phyloP scores from a whole-genome alignment of 768 basidiomycete genomes.

The Sarcodon aspratus region DNA sequence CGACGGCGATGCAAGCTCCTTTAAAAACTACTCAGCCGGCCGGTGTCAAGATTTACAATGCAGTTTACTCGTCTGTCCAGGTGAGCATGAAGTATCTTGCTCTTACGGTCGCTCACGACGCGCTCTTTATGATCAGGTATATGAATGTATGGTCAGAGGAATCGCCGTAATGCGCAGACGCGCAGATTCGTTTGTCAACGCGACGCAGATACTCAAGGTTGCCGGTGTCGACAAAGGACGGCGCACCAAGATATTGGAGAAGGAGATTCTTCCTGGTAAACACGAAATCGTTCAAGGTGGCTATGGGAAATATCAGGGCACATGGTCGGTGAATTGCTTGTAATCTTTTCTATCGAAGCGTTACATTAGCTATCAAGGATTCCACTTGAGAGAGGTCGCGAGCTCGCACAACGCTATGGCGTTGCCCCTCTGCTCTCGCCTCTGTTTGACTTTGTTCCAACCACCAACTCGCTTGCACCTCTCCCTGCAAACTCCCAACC shows the following conservation, averaged over 20 bases:
- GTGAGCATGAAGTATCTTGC: slow-evolving; percentile 19
- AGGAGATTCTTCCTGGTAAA: slow-evolving; percentile 89
- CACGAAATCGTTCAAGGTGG: slow-evolving; percentile 99
- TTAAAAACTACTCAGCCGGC: slow-evolving; percentile 22
- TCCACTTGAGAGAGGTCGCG: slow-evolving; percentile 87
- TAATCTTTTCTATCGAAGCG: not conserved
- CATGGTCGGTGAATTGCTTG: slow-evolving; percentile 53
- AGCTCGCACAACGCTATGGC: slow-evolving; percentile 86
- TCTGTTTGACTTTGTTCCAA: slow-evolving; percentile 88
- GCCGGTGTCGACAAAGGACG: slow-evolving; percentile 96
- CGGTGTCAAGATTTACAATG: slow-evolving; percentile 82
- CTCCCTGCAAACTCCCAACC: slow-evolving; percentile 31
- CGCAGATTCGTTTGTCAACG: slow-evolving; percentile 93
- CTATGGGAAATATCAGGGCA: slow-evolving; percentile 98
- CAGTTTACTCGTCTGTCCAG: slow-evolving; percentile 86
- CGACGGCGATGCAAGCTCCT: slow-evolving; percentile 16
- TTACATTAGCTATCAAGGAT: slow-evolving; percentile 48
- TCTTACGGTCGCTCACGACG: slow-evolving; percentile 5
- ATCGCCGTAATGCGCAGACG: slow-evolving; percentile 98
- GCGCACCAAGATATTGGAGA: slow-evolving; percentile 93
- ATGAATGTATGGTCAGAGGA: slow-evolving; percentile 96
- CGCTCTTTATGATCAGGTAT: slow-evolving; percentile 47
- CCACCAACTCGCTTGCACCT: slow-evolving; percentile 55
- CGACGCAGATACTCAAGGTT: slow-evolving; percentile 98
- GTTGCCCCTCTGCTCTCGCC: slow-evolving; percentile 82